Base-by-base conservation (phyloP, 2,329 filamentous ascomycete genomes). In the Volutella citrinella region DNA sequence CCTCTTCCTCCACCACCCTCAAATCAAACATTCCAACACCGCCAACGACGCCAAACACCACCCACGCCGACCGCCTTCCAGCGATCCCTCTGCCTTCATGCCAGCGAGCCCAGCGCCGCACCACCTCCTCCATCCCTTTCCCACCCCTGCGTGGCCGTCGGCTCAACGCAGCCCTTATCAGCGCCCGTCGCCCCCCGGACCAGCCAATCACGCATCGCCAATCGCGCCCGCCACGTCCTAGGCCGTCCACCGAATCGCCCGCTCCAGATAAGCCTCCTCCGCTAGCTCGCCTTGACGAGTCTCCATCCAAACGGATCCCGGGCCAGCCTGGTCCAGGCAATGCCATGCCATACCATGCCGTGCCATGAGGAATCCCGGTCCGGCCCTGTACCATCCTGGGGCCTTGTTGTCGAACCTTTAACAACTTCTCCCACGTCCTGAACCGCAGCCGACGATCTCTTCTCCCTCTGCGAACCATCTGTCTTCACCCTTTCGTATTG, bases 161-260 rank as follows among this genome's bases (percentile, higher is more conserved):
- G n/a, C n/a, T n/a, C n/a, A n/a, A n/a, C n/a, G n/a, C 24, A 26
- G 10, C 14, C 22, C 40, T 48, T 50, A 50, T 50, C 47, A 48
- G 47, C 45, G 47, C 47, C 47, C 45, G 45, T 33, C 36, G 21
- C 26, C 27, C 17, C 23, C 12, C 30, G 23, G 19, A 32, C 30
- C 25, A 28, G 20, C 43, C 45, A 48, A 47, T 49, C 41, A 44
- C 30, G 30, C 16, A 26, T 25, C 27, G 29, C 20, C 40, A 27
- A 19, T 26, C 40, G 27, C 30, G 30, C 35, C 40, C 36, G 36
- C 40, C 36, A 43, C 40, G 40, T 27, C 36, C 33, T 23, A 40
- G 30, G 25, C 22, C n/a, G 26, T 24, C n/a, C 22, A 16, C 16
- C 25, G 25, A 17, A n/a, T 23, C n/a, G 13, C 17, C 19, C 16